Evolutionary conservation across 2,329 filamentous ascomycete genomes (phyloP).

Genomic region (Grosmannia penicillata): DNA sequence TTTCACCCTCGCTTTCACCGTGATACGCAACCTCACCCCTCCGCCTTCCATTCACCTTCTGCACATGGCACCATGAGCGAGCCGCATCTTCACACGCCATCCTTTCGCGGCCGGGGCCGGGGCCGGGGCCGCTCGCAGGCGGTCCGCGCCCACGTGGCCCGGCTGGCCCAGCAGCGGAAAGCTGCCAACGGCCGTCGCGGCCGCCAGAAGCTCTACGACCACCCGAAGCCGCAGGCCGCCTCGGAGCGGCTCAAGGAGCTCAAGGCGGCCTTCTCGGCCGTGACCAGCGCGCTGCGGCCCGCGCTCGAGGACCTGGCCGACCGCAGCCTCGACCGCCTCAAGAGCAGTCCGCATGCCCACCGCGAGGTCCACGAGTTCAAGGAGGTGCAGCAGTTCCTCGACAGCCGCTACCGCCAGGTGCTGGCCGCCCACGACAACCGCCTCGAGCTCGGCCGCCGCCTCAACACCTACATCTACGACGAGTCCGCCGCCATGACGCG

Average conservation of each 20-base stretch:
- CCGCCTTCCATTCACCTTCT: not conserved
- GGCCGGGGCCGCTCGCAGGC: slow-evolving; percentile 21
- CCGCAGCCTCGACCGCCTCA: slow-evolving; percentile 40
- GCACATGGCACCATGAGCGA: slow-evolving; percentile 14
- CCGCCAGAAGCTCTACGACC: slow-evolving; percentile 40
- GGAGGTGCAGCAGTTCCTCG: slow-evolving; percentile 35
- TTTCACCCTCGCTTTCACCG: not conserved
- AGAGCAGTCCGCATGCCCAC: slow-evolving; percentile 36
- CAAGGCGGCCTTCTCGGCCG: slow-evolving; percentile 47
- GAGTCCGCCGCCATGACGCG: slow-evolving; percentile 6
- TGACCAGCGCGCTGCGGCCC: slow-evolving; percentile 48
- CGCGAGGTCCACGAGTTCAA: slow-evolving; percentile 38
- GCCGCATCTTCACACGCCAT: slow-evolving; percentile 5
- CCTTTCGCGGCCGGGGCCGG: slow-evolving; percentile 14
- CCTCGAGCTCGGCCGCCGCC: slow-evolving; percentile 9
- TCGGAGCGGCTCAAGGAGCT: slow-evolving; percentile 52
- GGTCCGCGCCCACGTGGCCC: slow-evolving; percentile 10
- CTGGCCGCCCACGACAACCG: slow-evolving; percentile 12
- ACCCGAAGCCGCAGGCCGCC: slow-evolving; percentile 38
- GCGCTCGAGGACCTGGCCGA: slow-evolving; percentile 51
- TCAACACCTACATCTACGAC: slow-evolving; percentile 4
- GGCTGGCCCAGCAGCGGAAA: slow-evolving; percentile 19
- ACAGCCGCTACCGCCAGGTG: slow-evolving; percentile 22
- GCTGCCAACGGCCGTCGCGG: slow-evolving; percentile 26
- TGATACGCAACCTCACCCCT: too few species aligned